Evolutionary conservation across 192 early-diverging fungal genomes (phyloP).

Genomic region (Coemansia sp.): DNA sequence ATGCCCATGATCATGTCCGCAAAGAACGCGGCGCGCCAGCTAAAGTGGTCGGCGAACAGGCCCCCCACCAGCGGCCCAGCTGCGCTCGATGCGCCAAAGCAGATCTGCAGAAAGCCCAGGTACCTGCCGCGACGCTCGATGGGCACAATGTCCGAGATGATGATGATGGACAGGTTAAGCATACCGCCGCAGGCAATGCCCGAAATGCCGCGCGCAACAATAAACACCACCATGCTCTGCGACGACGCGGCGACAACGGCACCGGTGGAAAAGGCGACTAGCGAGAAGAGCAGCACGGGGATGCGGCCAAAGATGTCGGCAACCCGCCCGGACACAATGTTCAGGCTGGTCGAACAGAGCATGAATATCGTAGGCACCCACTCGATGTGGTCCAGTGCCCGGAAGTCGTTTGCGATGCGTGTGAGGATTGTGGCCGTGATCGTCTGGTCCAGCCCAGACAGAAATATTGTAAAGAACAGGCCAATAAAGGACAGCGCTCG

Average conservation of each 20-base stretch:
- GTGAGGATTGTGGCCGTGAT: constrained; percentile 81
- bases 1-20: constrained; percentile 75
- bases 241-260: constrained; percentile 40
- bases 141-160: constrained; percentile 73
- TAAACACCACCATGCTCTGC: constrained; percentile 53
- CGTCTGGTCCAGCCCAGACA: constrained; percentile 80
- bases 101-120: constrained; percentile 57
- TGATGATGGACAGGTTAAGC: constrained; percentile 64
- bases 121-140: constrained; percentile 70
- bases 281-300: constrained; percentile 39
- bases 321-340: constrained; percentile 79
- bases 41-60: constrained; percentile 52
- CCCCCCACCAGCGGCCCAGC: constrained; percentile 60
- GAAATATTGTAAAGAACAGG: constrained; percentile 67
- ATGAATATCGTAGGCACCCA: constrained; percentile 88
- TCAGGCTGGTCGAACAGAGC: constrained; percentile 63
- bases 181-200: constrained; percentile 69
- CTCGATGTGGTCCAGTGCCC: constrained; percentile 62
- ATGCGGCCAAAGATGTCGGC: constrained; percentile 72
- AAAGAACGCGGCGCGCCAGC: constrained; percentile 69
- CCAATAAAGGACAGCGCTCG: constrained; percentile 28
- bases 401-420: constrained; percentile 72
- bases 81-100: constrained; percentile 55
- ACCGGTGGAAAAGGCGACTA: constrained; percentile 42
- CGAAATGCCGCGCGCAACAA: constrained; percentile 66